These are phyloP conservation scores for Amylocarpus encephaloides DNA, from an alignment of 2,329 filamentous ascomycete genomes.

Conservation along the genomic window DNA sequence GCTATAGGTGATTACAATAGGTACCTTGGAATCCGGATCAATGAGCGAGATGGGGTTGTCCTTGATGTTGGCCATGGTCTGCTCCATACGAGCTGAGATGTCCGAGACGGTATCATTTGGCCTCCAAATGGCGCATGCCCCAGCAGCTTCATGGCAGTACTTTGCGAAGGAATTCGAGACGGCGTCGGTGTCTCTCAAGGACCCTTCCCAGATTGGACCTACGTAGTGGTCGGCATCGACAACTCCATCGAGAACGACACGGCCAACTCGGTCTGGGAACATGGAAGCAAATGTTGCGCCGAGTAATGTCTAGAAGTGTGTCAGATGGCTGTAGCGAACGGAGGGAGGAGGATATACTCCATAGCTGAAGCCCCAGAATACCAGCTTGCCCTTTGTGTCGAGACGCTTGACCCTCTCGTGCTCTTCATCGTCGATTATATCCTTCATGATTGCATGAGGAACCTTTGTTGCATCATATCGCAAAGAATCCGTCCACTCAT, in stretches of 20 bases:
- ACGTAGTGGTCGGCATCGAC: conserved; percentile 25
- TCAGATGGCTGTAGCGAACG: not conserved
- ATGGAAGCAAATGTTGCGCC: conserved; percentile 38
- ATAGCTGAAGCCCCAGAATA: conserved; percentile 48
- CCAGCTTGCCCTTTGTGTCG: conserved; percentile 19
- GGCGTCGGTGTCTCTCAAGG: conserved; percentile 22
- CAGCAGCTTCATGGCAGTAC: conserved; percentile 30
- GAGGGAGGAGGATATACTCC: conserved; percentile 21
- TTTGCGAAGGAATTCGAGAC: conserved; percentile 21
- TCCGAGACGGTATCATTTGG: conserved; percentile 9
- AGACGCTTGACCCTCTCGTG: not conserved
- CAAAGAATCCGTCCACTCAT: conserved; percentile 19
- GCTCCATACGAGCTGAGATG: conserved; percentile 17
- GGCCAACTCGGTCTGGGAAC: conserved; percentile 36
- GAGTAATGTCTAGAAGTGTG: not conserved
- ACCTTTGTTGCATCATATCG: not conserved
- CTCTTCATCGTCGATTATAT: not conserved
- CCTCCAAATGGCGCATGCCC: conserved; percentile 17
- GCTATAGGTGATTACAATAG: conserved; percentile 25
- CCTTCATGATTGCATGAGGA: not conserved
- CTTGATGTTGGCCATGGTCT: conserved; percentile 38
- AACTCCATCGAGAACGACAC: conserved; percentile 31
- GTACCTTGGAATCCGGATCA: conserved; percentile 11
- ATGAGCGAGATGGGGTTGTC: conserved; percentile 26
- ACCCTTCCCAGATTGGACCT: conserved; percentile 37